These are phyloP conservation scores for Sclerotinia nivalis DNA, from an alignment of 2,329 filamentous ascomycete species.

Conservation along the genomic window DNA sequence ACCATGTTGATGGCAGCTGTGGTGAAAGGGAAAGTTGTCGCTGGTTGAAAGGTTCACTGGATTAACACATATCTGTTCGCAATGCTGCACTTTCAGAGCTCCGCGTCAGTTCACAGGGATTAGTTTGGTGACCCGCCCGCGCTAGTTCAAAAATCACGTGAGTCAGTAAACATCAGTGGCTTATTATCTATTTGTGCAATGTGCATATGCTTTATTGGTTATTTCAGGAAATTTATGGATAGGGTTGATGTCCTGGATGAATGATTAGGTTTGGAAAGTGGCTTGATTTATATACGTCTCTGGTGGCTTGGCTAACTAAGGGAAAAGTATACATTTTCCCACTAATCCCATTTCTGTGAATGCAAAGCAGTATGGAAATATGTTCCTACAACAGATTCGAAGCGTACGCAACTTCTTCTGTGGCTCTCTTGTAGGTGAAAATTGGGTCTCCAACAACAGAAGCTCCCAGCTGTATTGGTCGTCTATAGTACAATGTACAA, in stretches of 20 bases:
- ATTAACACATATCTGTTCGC: constrained; percentile 36
- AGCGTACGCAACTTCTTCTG: constrained; percentile 7
- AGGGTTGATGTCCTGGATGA: neutral
- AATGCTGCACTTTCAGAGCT: constrained; percentile 32
- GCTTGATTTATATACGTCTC: neutral
- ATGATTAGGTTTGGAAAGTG: neutral
- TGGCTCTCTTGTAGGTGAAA: constrained; percentile 18
- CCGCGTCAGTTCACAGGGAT: constrained; percentile 35
- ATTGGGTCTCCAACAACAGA: constrained; percentile 24
- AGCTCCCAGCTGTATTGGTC: constrained; percentile 32
- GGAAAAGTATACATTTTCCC: neutral
- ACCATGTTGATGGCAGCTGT: constrained; percentile 43
- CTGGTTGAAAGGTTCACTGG: constrained; percentile 29
- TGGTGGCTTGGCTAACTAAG: neutral
- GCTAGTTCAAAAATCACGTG: constrained; percentile 17
- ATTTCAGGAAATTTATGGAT: neutral
- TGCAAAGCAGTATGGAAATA: neutral
- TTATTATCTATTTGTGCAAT: constrained; percentile 1
- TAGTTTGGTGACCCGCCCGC: constrained; percentile 17
- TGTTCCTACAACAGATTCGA: neutral
- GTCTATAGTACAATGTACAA: constrained; percentile 44
- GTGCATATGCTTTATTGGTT: neutral
- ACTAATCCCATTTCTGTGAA: constrained; percentile 6
- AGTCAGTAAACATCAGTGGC: neutral
- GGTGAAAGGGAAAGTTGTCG: constrained; percentile 34